Evolutionary conservation across 2,329 filamentous ascomycete genomes (phyloP).

Genomic region (Cercospora sp.): DNA sequence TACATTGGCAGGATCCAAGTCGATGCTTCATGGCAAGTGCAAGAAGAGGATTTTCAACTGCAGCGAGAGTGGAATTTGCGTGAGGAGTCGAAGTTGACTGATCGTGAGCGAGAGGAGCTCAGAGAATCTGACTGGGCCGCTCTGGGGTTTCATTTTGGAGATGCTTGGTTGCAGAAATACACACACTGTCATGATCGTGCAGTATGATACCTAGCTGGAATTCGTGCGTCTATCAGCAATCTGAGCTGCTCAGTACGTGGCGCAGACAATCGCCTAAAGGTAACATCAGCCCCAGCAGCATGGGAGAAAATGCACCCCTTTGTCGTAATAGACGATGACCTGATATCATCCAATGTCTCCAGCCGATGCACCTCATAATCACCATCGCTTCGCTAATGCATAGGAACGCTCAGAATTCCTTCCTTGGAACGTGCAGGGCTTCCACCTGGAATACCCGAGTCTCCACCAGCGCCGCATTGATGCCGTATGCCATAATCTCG

Average conservation of each 20-base stretch:
- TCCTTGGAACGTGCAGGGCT: not conserved
- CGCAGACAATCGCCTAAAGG: not conserved
- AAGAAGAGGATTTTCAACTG: slow-evolving; percentile 11
- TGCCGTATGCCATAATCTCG: not conserved
- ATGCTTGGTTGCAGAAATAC: slow-evolving; percentile 17
- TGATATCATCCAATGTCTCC: not conserved
- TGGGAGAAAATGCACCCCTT: not conserved
- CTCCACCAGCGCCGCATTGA: not conserved
- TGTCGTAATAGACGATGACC: slow-evolving; percentile 1
- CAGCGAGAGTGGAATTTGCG: slow-evolving; percentile 16
- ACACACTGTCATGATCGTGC: not conserved
- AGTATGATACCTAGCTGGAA: not conserved
- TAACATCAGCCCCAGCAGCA: not conserved
- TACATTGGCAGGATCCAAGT: slow-evolving; percentile 22
- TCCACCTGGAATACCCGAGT: not conserved
- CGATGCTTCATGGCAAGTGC: slow-evolving; percentile 9
- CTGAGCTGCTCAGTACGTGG: not conserved
- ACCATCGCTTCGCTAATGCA: slow-evolving; percentile 9
- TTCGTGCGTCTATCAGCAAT: not conserved
- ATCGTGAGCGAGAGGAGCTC: not conserved
- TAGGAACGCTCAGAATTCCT: slow-evolving; percentile 13
- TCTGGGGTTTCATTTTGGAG: slow-evolving; percentile 21
- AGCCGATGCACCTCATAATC: slow-evolving; percentile 2
- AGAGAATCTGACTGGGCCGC: slow-evolving; percentile 22
- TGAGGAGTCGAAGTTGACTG: not conserved